Base-by-base conservation (phyloP, 805 yeast genomes). In the Candida ovalis region DNA sequence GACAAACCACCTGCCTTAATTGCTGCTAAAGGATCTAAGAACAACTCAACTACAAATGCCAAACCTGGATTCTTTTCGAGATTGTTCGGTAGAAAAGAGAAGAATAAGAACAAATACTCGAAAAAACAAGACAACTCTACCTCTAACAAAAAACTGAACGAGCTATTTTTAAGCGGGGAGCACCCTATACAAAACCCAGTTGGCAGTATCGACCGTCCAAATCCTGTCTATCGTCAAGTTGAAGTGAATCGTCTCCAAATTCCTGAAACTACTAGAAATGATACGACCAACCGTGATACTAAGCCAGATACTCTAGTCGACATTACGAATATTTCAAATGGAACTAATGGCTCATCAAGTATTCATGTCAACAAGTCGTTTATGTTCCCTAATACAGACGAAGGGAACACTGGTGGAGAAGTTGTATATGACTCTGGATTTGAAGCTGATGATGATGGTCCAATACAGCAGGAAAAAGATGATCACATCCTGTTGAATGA, bases 281-380 rank as follows among this genome's bases (percentile, higher is more conserved):
- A 3, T n/a, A 18, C 38, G 6, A 6, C 22, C 17, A 35, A 35
- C 9, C 15, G 19, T 18, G 22, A 35, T n/a, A 17, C 21, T 13
- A 5, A 18, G 5, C 17, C 38, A 15, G 12, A 12, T 7, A 18
- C 21, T 18, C 3, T 35, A 4, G 38, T 21, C 17, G 38, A 35
- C 17, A 35, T 35, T 21, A 35, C 38, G 22, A 17, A 35, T 10
- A 17, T 7, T 7, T 13, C 38, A 35, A 23, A 8, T 3, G 10
- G 19, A 22, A 21, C 22, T 10, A 47, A 42, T 22, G 45, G 48
- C 8, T 51, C 64, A 5, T 50, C 61, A 4, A 58, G 61, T 46
- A 40, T 63, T 3, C 49, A 61, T 49, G 71, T 67, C 9, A 66
- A 57, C 39, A 60, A 70, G 4, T 53, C 59, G 21, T 68, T 68